Conservation (phyloP, 257 asterid species). For the Jaltomata sinuosa region DNA sequence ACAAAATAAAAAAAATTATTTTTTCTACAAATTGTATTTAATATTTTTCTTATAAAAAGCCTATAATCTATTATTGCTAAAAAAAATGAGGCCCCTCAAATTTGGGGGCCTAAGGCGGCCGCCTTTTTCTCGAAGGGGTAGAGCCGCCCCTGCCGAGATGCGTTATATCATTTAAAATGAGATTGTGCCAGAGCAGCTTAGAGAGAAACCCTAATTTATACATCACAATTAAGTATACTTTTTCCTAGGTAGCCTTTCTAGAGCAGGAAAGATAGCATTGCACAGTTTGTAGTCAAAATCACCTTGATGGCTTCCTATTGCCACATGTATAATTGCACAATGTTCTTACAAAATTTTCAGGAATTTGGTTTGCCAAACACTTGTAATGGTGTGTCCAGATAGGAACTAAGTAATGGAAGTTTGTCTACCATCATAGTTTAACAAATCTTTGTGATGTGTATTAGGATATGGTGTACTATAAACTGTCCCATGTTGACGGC, state of each 20-base stretch:
- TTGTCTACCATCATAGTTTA: background rate
- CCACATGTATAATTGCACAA: background rate
- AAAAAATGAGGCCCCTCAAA: too few species aligned
- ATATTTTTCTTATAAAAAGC: too few species aligned
- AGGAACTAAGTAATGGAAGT: background rate
- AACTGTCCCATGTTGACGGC: conserved; percentile 95
- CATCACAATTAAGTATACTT: background rate
- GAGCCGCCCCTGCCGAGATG: too few species aligned
- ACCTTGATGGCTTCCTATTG: background rate
- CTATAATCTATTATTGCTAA: too few species aligned
- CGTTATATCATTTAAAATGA: background rate
- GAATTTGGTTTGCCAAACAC: background rate
- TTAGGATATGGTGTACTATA: conserved; percentile 98
- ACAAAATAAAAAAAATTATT: too few species aligned
- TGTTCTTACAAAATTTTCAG: background rate
- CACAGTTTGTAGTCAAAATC: background rate
- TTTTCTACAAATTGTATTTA: too few species aligned
- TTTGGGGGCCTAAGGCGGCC: too few species aligned
- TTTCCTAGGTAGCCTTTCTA: background rate
- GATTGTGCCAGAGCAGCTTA: background rate
- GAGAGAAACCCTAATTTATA: background rate
- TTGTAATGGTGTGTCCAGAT: background rate
- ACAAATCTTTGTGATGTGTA: background rate
- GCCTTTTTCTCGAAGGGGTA: too few species aligned
- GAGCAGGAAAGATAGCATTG: background rate